Base-by-base conservation (phyloP, 2,329 filamentous ascomycete species). In the Chaetomiaceae sp. region DNA sequence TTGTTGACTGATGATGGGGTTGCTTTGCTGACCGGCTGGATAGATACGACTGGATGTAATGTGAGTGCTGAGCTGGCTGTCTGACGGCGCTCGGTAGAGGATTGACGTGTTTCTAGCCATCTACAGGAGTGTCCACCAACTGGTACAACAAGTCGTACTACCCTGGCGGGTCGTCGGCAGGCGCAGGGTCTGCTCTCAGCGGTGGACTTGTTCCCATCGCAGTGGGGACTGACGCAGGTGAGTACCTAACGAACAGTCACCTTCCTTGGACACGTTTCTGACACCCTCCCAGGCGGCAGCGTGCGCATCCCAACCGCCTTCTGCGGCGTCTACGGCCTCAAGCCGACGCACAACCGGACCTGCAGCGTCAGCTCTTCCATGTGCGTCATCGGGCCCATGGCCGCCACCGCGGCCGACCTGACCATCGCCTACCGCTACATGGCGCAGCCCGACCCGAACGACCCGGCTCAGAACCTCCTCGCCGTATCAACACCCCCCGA, bases 21-120 rank as follows among this genome's bases (percentile, higher is more conserved):
- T 27, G n/a, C 9, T 17, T 17, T 6, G 23, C 45, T 50, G 12
- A 51, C 19, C 17, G n/a, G 72, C 31, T 20, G n/a, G 6, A n/a
- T 39, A 75, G 87, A 94, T 64, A 89, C 87, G 0, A 91, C 81
- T n/a, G 91, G 91, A 59, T 90, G 90, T 68, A 95, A 95, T 64
- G 74, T 77, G 59, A 61, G 72, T 60, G n/a, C 12, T 38, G 12
- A 19, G 20, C 9, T n/a, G 3, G 27, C 4, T 31, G n/a, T n/a
- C n/a, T 31, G 12, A 4, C 5, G 12, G 17, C 4, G 11, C 6
- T 6, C 12, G 8, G 8, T 12, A 29, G 15, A 2, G 38, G 23
- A 40, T 48, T 54, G 37, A 57, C 33, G 9, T 3, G n/a, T 5
- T 6, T 22, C 23, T 39, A 74, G 74, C 81, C 84, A 6, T 77